These are phyloP conservation scores for Russula dissimulans DNA, from an alignment of 768 basidiomycete species.

Conservation along the genomic window DNA sequence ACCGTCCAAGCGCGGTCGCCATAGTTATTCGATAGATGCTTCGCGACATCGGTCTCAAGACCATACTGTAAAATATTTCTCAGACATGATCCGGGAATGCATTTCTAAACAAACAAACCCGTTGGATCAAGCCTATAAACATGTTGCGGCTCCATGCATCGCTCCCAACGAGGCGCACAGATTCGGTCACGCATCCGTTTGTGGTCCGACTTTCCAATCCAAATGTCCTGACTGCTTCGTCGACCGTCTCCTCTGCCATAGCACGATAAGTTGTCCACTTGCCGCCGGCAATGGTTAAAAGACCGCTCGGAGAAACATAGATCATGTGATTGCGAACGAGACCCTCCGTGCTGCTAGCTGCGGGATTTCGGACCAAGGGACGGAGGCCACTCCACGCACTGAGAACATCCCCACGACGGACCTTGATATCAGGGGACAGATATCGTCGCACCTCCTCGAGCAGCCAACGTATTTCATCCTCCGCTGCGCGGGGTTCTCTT, in stretches of 20 bases:
- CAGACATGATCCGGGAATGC: not conserved
- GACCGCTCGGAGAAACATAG: slow-evolving; percentile 65
- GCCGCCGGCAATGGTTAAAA: slow-evolving; percentile 92
- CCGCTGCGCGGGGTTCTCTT: slow-evolving; percentile 69
- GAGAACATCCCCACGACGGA: slow-evolving; percentile 88
- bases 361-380: slow-evolving; percentile 80
- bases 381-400: slow-evolving; percentile 92
- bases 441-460: slow-evolving; percentile 88
- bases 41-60: slow-evolving; percentile 83
- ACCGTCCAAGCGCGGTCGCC: slow-evolving; percentile 97
- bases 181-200: slow-evolving; percentile 68
- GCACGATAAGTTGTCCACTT: slow-evolving; percentile 98
- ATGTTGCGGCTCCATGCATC: slow-evolving; percentile 94
- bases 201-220: slow-evolving; percentile 44
- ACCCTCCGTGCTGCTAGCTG: slow-evolving; percentile 67
- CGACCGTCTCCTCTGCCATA: slow-evolving; percentile 94
- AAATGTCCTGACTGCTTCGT: slow-evolving; percentile 76
- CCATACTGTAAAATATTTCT: slow-evolving; percentile 51
- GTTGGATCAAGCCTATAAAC: slow-evolving; percentile 93
- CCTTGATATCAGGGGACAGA: slow-evolving; percentile 85
- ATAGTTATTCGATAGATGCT: slow-evolving; percentile 88
- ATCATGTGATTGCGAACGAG: slow-evolving; percentile 93
- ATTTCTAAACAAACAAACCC: slow-evolving; percentile 38
- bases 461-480: slow-evolving; percentile 96
- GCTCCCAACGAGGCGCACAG: slow-evolving; percentile 77